phyloP scores from a whole-genome alignment of 1,139 yeast species.

The Pichia cactophila region DNA sequence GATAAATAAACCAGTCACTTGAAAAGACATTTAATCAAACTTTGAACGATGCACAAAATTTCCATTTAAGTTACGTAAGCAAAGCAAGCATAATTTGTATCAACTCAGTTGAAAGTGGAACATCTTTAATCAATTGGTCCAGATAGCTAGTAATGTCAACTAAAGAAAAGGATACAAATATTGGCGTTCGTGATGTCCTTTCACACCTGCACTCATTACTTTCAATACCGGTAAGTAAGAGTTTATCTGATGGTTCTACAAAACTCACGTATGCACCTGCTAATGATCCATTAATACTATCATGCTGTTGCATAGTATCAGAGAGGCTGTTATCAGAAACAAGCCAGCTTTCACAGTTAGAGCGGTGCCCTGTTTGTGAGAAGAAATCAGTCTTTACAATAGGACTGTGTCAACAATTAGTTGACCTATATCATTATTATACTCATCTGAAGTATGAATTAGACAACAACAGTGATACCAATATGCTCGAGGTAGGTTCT shows the following conservation, averaged over 20 bases:
- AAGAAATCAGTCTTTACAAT: constrained; percentile 31
- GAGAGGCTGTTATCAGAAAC: constrained; percentile 29
- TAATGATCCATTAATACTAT: constrained; percentile 47
- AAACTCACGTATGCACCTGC: constrained; percentile 24
- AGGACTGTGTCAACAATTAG: constrained; percentile 43
- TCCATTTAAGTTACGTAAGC: too few species aligned
- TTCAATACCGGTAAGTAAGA: constrained; percentile 18
- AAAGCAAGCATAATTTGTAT: too few species aligned
- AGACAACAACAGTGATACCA: not conserved
- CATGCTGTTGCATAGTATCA: constrained; percentile 70
- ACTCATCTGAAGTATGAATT: constrained; percentile 28
- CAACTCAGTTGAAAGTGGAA: too few species aligned
- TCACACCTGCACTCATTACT: constrained; percentile 15
- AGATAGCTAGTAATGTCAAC: not conserved
- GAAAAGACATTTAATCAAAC: too few species aligned
- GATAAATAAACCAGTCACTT: too few species aligned
- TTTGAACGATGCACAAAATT: too few species aligned
- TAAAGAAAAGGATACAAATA: not conserved
- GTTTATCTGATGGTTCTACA: constrained; percentile 16
- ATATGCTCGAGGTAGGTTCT: not conserved
- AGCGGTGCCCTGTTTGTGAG: constrained; percentile 46
- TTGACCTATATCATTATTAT: constrained; percentile 34
- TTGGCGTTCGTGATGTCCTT: constrained; percentile 1
- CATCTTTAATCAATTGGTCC: not conserved
- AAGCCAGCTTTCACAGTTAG: constrained; percentile 6